Evolutionary conservation across 140 eudicot species (phyloP).

Genomic region (Flaveria floridana): DNA sequence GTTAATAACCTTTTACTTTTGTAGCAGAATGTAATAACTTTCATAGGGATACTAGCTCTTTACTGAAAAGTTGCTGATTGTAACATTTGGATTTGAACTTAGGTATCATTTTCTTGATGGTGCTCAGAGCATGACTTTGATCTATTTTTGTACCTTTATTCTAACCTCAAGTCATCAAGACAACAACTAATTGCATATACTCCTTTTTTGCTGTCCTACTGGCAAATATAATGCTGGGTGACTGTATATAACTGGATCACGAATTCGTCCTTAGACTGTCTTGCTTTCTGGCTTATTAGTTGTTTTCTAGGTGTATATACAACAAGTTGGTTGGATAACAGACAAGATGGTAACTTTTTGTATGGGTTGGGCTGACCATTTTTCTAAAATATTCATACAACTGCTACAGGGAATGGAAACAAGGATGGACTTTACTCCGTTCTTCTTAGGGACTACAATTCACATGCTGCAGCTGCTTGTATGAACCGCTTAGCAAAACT

Average conservation of each 20-base stretch:
- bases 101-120: not conserved
- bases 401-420: slow-evolving; percentile 81
- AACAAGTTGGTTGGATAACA: not conserved
- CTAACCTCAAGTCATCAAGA: not conserved
- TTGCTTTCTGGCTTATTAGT: not conserved
- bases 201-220: not conserved
- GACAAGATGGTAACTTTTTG: not conserved
- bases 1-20: not conserved
- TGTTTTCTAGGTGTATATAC: not conserved
- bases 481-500: slow-evolving; percentile 97
- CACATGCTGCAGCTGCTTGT: slow-evolving; percentile 97
- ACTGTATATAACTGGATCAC: not conserved
- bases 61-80: not conserved
- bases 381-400: not conserved
- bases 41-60: not conserved
- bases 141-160: not conserved
- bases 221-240: not conserved
- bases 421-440: slow-evolving; percentile 90
- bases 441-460: slow-evolving; percentile 88
- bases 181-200: not conserved
- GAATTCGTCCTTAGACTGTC: not conserved
- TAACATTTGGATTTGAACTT: not conserved
- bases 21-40: not conserved
- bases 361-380: not conserved
- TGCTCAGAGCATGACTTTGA: slow-evolving; percentile 9